phyloP scores from a whole-genome alignment of 2,329 filamentous ascomycete genomes.

The Stemphylium vesicarium region DNA sequence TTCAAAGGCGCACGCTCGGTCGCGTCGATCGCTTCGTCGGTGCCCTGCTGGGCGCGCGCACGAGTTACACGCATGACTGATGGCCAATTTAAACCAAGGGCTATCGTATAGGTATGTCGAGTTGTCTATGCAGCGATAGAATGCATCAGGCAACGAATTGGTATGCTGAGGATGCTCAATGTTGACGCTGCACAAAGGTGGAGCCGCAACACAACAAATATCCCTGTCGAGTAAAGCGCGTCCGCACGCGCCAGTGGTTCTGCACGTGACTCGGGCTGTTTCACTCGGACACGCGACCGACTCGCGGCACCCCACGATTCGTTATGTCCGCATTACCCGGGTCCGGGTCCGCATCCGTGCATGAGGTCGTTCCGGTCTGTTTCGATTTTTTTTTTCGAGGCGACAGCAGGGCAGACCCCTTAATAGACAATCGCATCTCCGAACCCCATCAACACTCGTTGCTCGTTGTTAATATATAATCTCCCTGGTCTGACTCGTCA shows the following conservation, averaged over 20 bases:
- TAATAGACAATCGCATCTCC: neutral
- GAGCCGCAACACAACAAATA: slow-evolving; percentile 29
- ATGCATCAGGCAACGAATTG: slow-evolving; percentile 24
- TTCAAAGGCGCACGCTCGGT: slow-evolving; percentile 48
- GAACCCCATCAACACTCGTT: neutral
- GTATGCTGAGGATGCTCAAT: slow-evolving; percentile 25
- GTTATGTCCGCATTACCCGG: neutral
- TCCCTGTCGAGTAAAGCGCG: slow-evolving; percentile 16
- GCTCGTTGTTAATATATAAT: neutral
- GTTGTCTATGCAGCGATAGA: slow-evolving; percentile 14
- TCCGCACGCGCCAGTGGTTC: slow-evolving; percentile 15
- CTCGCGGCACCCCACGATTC: slow-evolving; percentile 10
- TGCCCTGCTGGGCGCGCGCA: slow-evolving; percentile 50
- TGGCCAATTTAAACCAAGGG: slow-evolving; percentile 1
- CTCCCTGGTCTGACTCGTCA: slow-evolving; percentile 4
- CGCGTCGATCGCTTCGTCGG: slow-evolving; percentile 46
- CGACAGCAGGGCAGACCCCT: slow-evolving; percentile 4
- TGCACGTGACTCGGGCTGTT: slow-evolving; percentile 20
- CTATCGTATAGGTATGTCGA: slow-evolving; percentile 3
- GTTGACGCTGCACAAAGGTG: slow-evolving; percentile 21
- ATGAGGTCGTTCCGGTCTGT: slow-evolving; percentile 1
- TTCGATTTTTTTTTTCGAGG: neutral
- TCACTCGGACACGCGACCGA: slow-evolving; percentile 13
- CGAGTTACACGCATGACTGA: slow-evolving; percentile 53
- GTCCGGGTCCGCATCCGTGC: slow-evolving; percentile 10